Evolutionary conservation across 73 alveolate genomes (phyloP).

Genomic region (Paraurostyla sp.): DNA sequence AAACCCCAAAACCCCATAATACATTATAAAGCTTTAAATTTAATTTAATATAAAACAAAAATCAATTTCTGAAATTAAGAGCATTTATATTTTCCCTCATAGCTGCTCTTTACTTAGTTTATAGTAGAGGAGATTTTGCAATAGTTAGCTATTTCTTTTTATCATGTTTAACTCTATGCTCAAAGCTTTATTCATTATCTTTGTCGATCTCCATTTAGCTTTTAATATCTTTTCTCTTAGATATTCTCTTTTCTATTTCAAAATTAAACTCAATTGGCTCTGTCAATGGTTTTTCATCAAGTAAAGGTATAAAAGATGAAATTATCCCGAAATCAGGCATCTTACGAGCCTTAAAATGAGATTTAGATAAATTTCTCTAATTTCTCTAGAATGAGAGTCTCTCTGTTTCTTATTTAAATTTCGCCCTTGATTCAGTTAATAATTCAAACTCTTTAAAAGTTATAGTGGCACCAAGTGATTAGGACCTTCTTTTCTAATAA

Average conservation of each 20-base stretch:
- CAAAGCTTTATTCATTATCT: background rate
- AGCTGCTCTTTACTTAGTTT: background rate
- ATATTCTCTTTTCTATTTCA: constrained; percentile 27
- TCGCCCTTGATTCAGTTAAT: background rate
- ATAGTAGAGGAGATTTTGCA: constrained; percentile 39
- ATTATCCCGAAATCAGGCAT: constrained; percentile 46
- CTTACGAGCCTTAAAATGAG: constrained; percentile 9
- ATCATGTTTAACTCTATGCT: background rate
- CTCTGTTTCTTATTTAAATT: too few relatives aligned
- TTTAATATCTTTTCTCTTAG: background rate
- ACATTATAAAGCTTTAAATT: too few relatives aligned
- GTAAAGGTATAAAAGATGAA: constrained; percentile 21
- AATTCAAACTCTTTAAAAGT: background rate
- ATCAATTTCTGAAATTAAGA: background rate
- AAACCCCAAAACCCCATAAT: too few relatives aligned
- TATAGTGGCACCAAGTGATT: background rate
- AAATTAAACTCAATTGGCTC: constrained; percentile 1
- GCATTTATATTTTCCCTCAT: background rate
- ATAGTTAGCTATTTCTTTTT: constrained; percentile 35
- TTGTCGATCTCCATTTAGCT: background rate
- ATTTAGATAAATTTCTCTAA: background rate
- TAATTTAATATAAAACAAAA: too few relatives aligned
- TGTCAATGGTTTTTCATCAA: constrained; percentile 42
- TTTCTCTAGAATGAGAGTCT: background rate
- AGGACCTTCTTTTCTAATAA: background rate